Conservation (phyloP, 2,329 filamentous ascomycete genomes). For the Emmonsiellopsis sp. region DNA sequence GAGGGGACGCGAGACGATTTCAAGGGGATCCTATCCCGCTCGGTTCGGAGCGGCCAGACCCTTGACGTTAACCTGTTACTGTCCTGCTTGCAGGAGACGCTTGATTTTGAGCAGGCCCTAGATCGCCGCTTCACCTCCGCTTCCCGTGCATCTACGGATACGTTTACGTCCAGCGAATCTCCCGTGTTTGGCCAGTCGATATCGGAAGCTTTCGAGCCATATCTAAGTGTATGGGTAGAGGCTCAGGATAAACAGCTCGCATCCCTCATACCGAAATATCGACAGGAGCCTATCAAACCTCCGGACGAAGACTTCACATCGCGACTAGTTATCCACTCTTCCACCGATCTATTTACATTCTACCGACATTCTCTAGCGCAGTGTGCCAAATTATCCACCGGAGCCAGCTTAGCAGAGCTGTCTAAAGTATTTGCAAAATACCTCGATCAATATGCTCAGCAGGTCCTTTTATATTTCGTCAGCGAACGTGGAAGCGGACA, state of each 20-base stretch:
- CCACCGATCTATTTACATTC: slow-evolving; percentile 94
- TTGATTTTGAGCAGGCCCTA: slow-evolving; percentile 90
- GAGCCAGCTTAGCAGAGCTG: slow-evolving; percentile 75
- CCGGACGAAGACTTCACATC: slow-evolving; percentile 86
- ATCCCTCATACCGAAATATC: slow-evolving; percentile 77
- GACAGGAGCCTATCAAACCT: slow-evolving; percentile 67
- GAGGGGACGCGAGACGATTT: slow-evolving; percentile 94
- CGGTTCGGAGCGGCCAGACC: slow-evolving; percentile 70
- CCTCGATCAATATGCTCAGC: slow-evolving; percentile 88
- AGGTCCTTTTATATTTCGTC: slow-evolving; percentile 70
- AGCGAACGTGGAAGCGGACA: slow-evolving; percentile 49
- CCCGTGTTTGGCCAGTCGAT: slow-evolving; percentile 82
- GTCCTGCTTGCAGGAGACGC: slow-evolving; percentile 84
- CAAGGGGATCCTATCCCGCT: slow-evolving; percentile 80
- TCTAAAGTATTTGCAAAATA: slow-evolving; percentile 84
- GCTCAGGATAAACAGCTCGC: slow-evolving; percentile 86
- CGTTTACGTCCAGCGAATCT: slow-evolving; percentile 67
- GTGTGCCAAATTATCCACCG: slow-evolving; percentile 90
- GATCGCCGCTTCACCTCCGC: slow-evolving; percentile 69
- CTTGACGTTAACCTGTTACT: slow-evolving; percentile 85
- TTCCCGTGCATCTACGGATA: slow-evolving; percentile 77
- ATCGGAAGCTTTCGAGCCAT: slow-evolving; percentile 94
- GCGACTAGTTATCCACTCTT: slow-evolving; percentile 82
- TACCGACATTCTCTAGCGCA: slow-evolving; percentile 89
- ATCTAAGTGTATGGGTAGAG: slow-evolving; percentile 93